phyloP scores from a whole-genome alignment of 495 filamentous ascomycete genomes.

The Aspergillus campestris region DNA sequence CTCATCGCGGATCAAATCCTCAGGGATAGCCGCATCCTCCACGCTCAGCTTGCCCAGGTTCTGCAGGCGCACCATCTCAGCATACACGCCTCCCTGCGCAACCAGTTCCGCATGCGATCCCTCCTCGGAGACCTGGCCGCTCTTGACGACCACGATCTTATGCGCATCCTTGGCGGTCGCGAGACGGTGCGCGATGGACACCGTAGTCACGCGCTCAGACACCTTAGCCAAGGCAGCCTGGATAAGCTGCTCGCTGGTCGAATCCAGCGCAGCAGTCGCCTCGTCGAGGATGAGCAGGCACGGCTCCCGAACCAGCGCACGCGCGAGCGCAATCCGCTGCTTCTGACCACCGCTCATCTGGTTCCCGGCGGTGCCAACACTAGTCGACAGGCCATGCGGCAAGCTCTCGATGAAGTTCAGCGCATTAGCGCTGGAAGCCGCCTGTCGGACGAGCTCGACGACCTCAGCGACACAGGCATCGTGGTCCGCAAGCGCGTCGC shows the following conservation, averaged over 20 bases:
- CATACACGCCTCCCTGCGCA: constrained; percentile 29
- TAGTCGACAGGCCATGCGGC: constrained; percentile 40
- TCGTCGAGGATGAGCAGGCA: constrained; percentile 73
- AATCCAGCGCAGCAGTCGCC: constrained; percentile 54
- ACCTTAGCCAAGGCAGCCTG: constrained; percentile 37
- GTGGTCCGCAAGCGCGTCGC: constrained; percentile 8
- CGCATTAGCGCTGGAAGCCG: constrained; percentile 30
- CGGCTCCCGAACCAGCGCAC: constrained; percentile 64
- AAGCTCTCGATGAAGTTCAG: constrained; percentile 37
- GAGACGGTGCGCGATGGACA: constrained; percentile 35
- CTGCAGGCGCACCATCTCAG: constrained; percentile 31
- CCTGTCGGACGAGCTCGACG: constrained; percentile 28
- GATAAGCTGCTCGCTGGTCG: constrained; percentile 40
- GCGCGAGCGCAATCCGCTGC: constrained; percentile 56
- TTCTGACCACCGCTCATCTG: constrained; percentile 54
- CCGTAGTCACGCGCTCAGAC: constrained; percentile 27
- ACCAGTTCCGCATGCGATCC: constrained; percentile 36
- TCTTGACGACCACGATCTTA: constrained; percentile 48
- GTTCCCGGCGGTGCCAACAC: constrained; percentile 43
- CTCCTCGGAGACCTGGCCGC: constrained; percentile 43
- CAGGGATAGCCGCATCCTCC: not conserved
- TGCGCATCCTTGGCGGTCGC: constrained; percentile 46
- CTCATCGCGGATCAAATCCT: constrained; percentile 11
- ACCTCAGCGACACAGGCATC: constrained; percentile 24
- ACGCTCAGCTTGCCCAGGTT: constrained; percentile 17